These are phyloP conservation scores for Amaranthus palmeri DNA, from an alignment of 148 eudicot species.

Conservation along the genomic window DNA sequence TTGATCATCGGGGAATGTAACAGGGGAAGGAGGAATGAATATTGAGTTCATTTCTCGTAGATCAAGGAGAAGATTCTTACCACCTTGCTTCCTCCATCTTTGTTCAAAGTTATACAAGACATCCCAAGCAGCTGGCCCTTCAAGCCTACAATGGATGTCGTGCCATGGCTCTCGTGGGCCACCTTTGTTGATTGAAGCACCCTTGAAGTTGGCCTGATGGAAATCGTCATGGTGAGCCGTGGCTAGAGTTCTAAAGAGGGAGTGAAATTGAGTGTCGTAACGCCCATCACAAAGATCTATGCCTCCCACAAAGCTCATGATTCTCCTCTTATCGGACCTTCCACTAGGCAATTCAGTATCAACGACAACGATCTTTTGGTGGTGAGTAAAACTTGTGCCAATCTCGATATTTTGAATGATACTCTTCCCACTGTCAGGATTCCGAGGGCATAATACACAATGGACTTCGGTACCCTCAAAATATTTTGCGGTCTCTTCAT, in stretches of 20 bases:
- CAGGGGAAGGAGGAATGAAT: slow-evolving; percentile 44
- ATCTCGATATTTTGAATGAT: slow-evolving; percentile 36
- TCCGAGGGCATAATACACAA: slow-evolving; percentile 44
- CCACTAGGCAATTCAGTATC: slow-evolving; percentile 42
- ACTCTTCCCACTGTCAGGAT: slow-evolving; percentile 42
- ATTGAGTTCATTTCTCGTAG: slow-evolving; percentile 29
- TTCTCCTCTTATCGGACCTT: slow-evolving; percentile 30
- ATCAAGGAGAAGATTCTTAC: slow-evolving; percentile 29
- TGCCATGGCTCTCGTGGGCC: slow-evolving; percentile 70
- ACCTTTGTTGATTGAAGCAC: slow-evolving; percentile 37
- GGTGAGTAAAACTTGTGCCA: slow-evolving; percentile 47
- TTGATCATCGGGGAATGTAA: slow-evolving; percentile 31
- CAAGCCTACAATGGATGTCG: slow-evolving; percentile 45
- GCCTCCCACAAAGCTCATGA: slow-evolving; percentile 50
- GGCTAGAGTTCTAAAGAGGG: slow-evolving; percentile 42
- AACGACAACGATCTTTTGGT: slow-evolving; percentile 47
- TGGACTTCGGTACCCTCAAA: slow-evolving; percentile 35
- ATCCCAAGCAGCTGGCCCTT: slow-evolving; percentile 55
- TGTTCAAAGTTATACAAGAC: slow-evolving; percentile 50
- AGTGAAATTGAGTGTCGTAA: slow-evolving; percentile 49
- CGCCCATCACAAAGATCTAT: slow-evolving; percentile 59
- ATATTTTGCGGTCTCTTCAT: slow-evolving; percentile 34
- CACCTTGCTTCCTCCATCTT: slow-evolving; percentile 52
- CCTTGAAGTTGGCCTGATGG: slow-evolving; percentile 45
- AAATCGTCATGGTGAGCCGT: slow-evolving; percentile 45